Percentiles rank a stretch among this genome's conserved stretches.
These are phyloP conservation scores for Brassica cretica DNA, from an alignment of 345 rosid species.

Conservation along the genomic window DNA sequence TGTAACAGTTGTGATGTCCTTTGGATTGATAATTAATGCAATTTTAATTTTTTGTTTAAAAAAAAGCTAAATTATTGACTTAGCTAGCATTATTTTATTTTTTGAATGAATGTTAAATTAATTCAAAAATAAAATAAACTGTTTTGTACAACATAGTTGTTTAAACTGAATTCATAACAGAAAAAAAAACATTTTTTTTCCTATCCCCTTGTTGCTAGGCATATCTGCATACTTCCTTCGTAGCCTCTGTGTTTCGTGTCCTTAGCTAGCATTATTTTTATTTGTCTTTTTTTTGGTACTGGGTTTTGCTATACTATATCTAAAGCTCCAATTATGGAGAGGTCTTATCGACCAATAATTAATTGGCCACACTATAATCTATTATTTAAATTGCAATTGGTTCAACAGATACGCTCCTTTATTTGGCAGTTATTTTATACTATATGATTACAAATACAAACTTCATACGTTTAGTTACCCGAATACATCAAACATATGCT, in stretches of 20 bases:
- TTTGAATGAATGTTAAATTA: not conserved
- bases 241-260: no score
- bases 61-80: not conserved
- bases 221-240: no score
- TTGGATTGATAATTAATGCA: no score
- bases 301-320: not conserved
- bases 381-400: slow-evolving; percentile 8
- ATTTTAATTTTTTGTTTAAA: no score
- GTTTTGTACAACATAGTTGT: no score
- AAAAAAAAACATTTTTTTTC: no score
- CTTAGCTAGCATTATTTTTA: not conserved
- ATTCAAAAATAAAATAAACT: no score
- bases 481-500: not conserved
- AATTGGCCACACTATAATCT: slow-evolving; percentile 25
- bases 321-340: slow-evolving; percentile 34
- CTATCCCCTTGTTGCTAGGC: no score
- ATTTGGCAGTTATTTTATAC: not conserved
- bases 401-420: slow-evolving; percentile 12
- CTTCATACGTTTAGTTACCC: not conserved
- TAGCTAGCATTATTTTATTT: slow-evolving; percentile 15
- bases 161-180: no score
- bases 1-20: no score
- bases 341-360: slow-evolving; percentile 29
- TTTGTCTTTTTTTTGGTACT: slow-evolving; percentile 16
- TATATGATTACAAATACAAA: not conserved